Evolutionary conservation across 345 rosid species (phyloP), one percentile per base, ranked within the genome.

Genomic region (Melastoma malabathricum): DNA sequence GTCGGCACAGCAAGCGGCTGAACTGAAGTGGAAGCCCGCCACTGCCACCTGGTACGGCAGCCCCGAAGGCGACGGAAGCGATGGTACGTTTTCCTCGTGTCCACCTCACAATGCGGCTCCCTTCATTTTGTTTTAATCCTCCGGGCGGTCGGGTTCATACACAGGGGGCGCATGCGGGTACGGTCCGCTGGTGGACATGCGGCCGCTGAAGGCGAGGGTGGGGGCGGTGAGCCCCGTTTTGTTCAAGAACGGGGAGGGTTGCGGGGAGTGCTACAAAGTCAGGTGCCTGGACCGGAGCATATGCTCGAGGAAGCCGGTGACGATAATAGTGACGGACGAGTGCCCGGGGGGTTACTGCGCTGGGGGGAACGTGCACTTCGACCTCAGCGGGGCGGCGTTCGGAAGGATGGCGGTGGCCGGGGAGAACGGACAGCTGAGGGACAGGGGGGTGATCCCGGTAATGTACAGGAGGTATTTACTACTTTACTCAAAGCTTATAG

Each of bases 101-200:
- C 15, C 7, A 5, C 10, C 9, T 31, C 1, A 7, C 10, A 31
- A 31, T 31, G 38, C 9, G 38, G 7, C 38, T 5, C 4, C 2
- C 25, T 4, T 2, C 25, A 5, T 31, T 31, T 5, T 31, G 1
- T 31, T 31, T 31, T 5, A 31, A 18, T 29, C 12, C 15, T 27
- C 15, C 25, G 13, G 43, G 2, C 25, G 25, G 10, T 29, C 34
- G 16, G 34, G 15, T 51, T 14, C 18, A 23, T 22, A 43, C 18
- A 64, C 74, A 92, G 98, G 96, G 44, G 98, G 98, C 41, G 98
- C 98, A 1, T 87, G 98, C 55, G 98, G 98, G 62, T 90, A 90
- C 65, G 98, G 96, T 15, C 67, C 89, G 0, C 18, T 90, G 44
- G 98, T 87, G 53, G 89, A 87, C 49, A 95, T 86, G 66, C 84